phyloP scores from a whole-genome alignment of 2,329 filamentous ascomycete genomes.

The Verticillium klebahnii region DNA sequence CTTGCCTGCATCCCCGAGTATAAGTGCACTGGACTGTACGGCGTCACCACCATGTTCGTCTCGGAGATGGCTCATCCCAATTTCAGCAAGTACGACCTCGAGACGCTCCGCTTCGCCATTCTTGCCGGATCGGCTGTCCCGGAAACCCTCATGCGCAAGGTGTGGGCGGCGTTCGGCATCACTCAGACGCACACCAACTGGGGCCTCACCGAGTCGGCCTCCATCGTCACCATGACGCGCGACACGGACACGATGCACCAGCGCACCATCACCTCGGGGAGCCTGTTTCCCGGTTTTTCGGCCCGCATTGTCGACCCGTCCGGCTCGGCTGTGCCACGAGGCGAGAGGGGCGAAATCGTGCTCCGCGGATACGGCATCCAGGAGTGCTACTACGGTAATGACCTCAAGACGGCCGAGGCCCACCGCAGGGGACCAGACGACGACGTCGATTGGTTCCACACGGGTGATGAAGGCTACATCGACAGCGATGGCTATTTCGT shows the following conservation, averaged over 20 bases:
- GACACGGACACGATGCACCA: conserved; percentile 64
- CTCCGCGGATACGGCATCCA: not conserved
- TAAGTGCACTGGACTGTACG: conserved; percentile 68
- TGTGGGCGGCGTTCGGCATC: conserved; percentile 69
- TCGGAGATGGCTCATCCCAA: conserved; percentile 35
- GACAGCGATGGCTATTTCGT: conserved; percentile 70
- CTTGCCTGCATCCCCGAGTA: conserved; percentile 62
- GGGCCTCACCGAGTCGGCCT: conserved; percentile 71
- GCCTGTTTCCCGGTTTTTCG: conserved; percentile 66
- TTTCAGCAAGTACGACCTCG: conserved; percentile 26
- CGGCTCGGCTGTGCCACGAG: conserved; percentile 61
- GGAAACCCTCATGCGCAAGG: conserved; percentile 65
- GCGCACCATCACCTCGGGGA: conserved; percentile 67
- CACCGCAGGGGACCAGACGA: not conserved
- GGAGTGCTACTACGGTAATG: not conserved
- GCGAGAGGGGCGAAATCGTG: conserved; percentile 61
- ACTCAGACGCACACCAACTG: conserved; percentile 66
- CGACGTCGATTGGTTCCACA: conserved; percentile 67
- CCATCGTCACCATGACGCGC: conserved; percentile 75
- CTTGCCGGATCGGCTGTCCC: conserved; percentile 64
- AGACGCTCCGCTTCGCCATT: conserved; percentile 4
- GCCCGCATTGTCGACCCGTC: conserved; percentile 72
- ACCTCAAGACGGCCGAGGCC: not conserved
- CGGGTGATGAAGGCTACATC: conserved; percentile 78
- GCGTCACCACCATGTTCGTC: conserved; percentile 74